Evolutionary conservation across 208 protist genomes (phyloP).

Genomic region (Naegleria gruberi): DNA sequence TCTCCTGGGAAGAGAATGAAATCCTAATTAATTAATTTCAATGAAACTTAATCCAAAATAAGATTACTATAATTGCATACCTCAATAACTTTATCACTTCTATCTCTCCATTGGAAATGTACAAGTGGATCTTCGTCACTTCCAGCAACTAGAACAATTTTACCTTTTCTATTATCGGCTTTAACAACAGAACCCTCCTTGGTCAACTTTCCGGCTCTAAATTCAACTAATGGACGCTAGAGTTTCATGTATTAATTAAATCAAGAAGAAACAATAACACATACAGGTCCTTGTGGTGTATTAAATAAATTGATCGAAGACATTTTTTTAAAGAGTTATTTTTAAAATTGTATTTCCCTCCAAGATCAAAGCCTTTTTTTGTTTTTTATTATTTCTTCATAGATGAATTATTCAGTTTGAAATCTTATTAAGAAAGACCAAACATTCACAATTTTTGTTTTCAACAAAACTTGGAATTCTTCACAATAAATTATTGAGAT

Average conservation of each 20-base stretch:
- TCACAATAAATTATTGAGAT: neutral
- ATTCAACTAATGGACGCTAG: neutral
- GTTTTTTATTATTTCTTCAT: neutral
- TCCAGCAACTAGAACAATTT: neutral
- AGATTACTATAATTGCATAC: too few species aligned
- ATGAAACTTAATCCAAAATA: neutral
- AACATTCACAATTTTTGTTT: neutral
- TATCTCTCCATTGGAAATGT: conserved; percentile 18
- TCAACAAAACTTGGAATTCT: neutral
- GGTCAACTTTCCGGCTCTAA: neutral
- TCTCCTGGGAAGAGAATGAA: conserved; percentile 20
- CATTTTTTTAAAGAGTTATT: neutral
- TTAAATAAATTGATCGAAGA: too few species aligned
- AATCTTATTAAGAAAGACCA: neutral
- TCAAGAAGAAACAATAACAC: too few species aligned
- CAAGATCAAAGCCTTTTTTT: neutral
- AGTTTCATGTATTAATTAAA: too few species aligned
- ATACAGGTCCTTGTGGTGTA: too few species aligned
- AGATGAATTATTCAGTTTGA: neutral
- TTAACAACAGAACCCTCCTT: neutral
- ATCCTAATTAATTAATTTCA: neutral
- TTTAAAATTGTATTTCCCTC: neutral
- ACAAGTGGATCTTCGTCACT: neutral
- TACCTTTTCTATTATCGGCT: conserved; percentile 1
- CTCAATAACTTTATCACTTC: neutral